These are phyloP conservation scores for Castanea mollissima DNA, from an alignment of 306 rosid genomes.

Conservation along the genomic window DNA sequence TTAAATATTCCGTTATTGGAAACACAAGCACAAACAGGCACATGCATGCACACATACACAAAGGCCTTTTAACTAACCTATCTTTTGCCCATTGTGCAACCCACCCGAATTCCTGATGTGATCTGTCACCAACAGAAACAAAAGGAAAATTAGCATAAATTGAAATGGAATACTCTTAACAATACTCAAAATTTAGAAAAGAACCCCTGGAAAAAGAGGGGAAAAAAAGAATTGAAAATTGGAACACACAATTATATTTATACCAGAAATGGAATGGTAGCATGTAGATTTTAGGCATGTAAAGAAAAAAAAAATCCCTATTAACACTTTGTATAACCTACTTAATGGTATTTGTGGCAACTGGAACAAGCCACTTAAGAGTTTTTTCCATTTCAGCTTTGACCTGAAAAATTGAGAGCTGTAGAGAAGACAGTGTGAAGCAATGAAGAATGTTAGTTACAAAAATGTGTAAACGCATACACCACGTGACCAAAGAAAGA, in stretches of 20 bases:
- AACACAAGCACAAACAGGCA: not conserved
- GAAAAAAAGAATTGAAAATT: no score
- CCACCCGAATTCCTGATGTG: slow-evolving; percentile 95
- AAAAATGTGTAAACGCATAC: not conserved
- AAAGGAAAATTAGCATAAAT: slow-evolving; percentile 1
- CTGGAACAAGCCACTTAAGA: slow-evolving; percentile 78
- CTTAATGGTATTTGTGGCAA: slow-evolving; percentile 79
- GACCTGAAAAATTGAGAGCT: slow-evolving; percentile 55
- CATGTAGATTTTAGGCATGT: not conserved
- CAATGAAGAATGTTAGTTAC: not conserved
- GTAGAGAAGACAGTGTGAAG: slow-evolving; percentile 26
- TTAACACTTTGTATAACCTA: slow-evolving; percentile 35
- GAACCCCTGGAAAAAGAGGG: no score
- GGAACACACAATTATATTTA: not conserved
- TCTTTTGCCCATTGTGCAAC: slow-evolving; percentile 96
- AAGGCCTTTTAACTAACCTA: slow-evolving; percentile 49
- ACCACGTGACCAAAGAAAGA: slow-evolving; percentile 1
- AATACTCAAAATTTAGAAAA: no score
- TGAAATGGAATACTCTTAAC: not conserved
- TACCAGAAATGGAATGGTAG: not conserved
- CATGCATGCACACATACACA: not conserved
- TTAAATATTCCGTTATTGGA: not conserved
- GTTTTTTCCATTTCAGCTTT: slow-evolving; percentile 76
- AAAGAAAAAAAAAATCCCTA: not conserved
- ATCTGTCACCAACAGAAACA: slow-evolving; percentile 52